Evolutionary conservation across 2,329 filamentous ascomycete species (phyloP), one percentile per base, ranked within the genome.

Genomic region (Colletotrichum sojae): DNA sequence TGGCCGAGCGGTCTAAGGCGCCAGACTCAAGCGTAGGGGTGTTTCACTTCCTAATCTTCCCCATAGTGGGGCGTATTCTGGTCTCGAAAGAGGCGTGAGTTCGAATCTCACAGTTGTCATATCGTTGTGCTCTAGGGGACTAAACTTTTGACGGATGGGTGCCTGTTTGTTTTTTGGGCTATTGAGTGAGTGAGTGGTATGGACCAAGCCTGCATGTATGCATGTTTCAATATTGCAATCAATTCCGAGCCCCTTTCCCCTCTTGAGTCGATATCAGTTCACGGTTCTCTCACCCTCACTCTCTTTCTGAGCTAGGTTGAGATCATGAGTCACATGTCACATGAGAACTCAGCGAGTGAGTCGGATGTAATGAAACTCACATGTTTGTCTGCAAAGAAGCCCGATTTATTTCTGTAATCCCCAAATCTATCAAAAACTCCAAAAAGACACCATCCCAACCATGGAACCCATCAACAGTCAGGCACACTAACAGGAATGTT

Each of bases 401-500:
- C 31, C 31, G 22, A 36, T 36, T 36, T 36, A 36, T 36, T 36
- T 36, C 8, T 36, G 31, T 12, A 46, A 46, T 46, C 8, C 45
- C n/a, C 46, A 49, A 49, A 6, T 49, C 46, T 49, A 49, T 18
- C 16, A 49, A 16, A 48, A 49, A 49, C n/a, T 49, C 46, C 46
- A 25, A 16, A 20, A 10, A 5, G n/a, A 20, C 9, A 49, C 46
- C 45, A 18, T 4, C 16, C 48, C 18, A 16, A 22, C 15, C 15
- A 18, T 4, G 13, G n/a, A 40, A 56, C 4, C 55, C 25, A 4
- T 77, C 71, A 86, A 58, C 84, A 86, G 71, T 85, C 84, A n/a
- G 84, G 84, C 36, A 86, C 84, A 69, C 84, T 86, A 57, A 86
- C 84, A 5, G 84, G 84, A 49, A 86, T 86, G 67, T 85, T 78